These are phyloP conservation scores for Geosiphon pyriformis DNA, from an alignment of 192 early-diverging fungal genomes.

Conservation along the genomic window DNA sequence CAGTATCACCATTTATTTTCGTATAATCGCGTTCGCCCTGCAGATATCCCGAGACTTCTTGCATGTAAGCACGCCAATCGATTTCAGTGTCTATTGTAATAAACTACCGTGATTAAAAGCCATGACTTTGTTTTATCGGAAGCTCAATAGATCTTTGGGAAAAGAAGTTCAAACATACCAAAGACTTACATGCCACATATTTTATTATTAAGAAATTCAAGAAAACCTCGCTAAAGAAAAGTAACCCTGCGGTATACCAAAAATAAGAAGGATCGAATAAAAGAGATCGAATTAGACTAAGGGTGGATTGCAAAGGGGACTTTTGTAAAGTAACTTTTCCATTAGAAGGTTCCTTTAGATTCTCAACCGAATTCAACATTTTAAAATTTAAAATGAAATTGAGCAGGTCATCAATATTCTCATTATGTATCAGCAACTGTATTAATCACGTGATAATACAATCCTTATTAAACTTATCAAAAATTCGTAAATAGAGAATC, in stretches of 20 bases:
- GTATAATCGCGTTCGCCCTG: constrained; percentile 80
- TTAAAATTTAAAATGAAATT: too few species aligned
- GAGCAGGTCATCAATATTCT: too few species aligned
- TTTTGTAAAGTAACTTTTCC: too few species aligned
- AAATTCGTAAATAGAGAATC: too few species aligned
- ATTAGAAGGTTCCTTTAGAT: too few species aligned
- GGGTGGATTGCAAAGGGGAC: too few species aligned
- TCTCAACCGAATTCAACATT: too few species aligned
- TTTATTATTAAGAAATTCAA: constrained; percentile 53
- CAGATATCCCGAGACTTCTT: constrained; percentile 75
- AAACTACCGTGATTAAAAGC: not conserved
- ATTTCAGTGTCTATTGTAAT: constrained; percentile 81
- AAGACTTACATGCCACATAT: constrained; percentile 52
- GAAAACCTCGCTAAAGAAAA: constrained; percentile 47
- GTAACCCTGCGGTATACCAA: constrained; percentile 38
- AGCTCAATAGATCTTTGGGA: not conserved
- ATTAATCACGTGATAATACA: too few species aligned
- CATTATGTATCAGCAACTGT: too few species aligned
- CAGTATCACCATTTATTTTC: constrained; percentile 80
- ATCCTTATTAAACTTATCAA: too few species aligned
- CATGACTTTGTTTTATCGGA: not conserved
- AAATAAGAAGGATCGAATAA: constrained; percentile 47
- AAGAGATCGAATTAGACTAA: constrained; percentile 30
- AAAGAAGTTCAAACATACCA: not conserved
- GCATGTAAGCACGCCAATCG: constrained; percentile 96